phyloP scores from a whole-genome alignment of 2,329 filamentous ascomycete species.

The Teratosphaeria gauchensis region DNA sequence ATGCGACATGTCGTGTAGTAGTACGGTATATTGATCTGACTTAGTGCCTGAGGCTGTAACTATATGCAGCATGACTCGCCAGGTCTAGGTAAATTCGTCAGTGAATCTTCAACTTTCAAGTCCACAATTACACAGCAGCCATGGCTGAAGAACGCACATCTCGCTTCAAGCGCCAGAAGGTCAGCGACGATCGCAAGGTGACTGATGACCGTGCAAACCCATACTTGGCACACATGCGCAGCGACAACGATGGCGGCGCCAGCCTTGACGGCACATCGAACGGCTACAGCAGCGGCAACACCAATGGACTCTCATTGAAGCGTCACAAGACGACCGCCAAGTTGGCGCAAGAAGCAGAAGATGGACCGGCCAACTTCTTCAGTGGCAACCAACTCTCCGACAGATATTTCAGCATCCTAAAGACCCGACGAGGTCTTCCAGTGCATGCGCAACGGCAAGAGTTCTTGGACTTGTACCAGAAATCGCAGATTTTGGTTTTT shows the following conservation, averaged over 20 bases:
- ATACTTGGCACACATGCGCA: constrained; percentile 78
- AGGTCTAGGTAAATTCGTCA: no score
- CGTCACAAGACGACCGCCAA: constrained; percentile 72
- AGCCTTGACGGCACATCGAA: constrained; percentile 12
- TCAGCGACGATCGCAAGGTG: constrained; percentile 39
- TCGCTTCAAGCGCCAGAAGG: constrained; percentile 41
- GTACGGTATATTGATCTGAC: background rate
- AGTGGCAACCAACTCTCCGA: constrained; percentile 66
- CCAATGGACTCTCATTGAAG: constrained; percentile 41
- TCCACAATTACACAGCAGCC: background rate
- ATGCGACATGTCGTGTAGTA: no score
- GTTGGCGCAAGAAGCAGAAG: constrained; percentile 64
- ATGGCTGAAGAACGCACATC: constrained; percentile 5
- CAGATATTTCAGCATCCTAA: constrained; percentile 83
- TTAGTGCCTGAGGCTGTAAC: background rate
- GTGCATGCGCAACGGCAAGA: constrained; percentile 88
- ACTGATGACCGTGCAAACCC: constrained; percentile 57
- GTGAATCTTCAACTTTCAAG: background rate
- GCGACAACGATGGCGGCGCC: constrained; percentile 24
- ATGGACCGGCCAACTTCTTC: constrained; percentile 77
- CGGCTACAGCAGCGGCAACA: constrained; percentile 24
- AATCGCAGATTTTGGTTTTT: constrained; percentile 91
- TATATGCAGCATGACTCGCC: background rate
- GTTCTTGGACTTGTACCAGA: constrained; percentile 87
- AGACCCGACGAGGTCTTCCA: constrained; percentile 73